phyloP scores from a whole-genome alignment of 139 green algal species.

The Chlorella vulgaris region DNA sequence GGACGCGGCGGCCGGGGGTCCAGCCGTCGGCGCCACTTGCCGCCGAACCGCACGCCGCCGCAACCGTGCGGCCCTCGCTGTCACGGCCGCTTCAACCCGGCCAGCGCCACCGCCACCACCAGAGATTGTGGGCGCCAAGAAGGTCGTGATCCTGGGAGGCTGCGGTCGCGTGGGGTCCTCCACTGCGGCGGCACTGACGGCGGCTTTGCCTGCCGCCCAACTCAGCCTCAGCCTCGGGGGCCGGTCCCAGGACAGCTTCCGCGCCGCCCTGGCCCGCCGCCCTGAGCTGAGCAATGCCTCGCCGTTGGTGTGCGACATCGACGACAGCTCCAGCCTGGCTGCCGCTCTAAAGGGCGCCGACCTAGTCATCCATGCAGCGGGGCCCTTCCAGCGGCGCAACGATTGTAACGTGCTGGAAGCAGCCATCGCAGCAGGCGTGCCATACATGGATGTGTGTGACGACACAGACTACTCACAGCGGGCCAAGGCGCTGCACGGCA shows the following conservation, averaged over 20 bases:
- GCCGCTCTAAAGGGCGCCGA: constrained; percentile 15
- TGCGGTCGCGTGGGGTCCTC: constrained; percentile 86
- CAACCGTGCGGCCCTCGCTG: neutral
- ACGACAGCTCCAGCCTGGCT: constrained; percentile 44
- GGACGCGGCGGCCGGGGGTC: neutral
- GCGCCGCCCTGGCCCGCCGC: constrained; percentile 49
- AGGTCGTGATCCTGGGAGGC: constrained; percentile 72
- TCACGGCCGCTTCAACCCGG: neutral
- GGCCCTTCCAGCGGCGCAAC: constrained; percentile 88
- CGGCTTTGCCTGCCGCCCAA: constrained; percentile 50
- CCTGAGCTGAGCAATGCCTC: constrained; percentile 61
- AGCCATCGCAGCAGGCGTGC: constrained; percentile 66
- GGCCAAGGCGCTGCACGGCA: constrained; percentile 60
- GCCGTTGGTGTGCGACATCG: constrained; percentile 54
- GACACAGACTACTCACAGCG: constrained; percentile 68
- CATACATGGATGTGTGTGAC: constrained; percentile 98
- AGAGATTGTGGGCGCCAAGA: constrained; percentile 12
- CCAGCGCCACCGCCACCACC: neutral
- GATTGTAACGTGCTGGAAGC: constrained; percentile 72
- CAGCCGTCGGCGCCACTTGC: neutral
- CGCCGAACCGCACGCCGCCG: too few species aligned
- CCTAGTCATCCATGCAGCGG: constrained; percentile 80
- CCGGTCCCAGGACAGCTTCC: constrained; percentile 52
- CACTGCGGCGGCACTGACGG: constrained; percentile 73
- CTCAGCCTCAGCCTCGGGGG: constrained; percentile 67